Conservation (phyloP, 2,329 filamentous ascomycete species). For the Colletotrichum paranaense region DNA sequence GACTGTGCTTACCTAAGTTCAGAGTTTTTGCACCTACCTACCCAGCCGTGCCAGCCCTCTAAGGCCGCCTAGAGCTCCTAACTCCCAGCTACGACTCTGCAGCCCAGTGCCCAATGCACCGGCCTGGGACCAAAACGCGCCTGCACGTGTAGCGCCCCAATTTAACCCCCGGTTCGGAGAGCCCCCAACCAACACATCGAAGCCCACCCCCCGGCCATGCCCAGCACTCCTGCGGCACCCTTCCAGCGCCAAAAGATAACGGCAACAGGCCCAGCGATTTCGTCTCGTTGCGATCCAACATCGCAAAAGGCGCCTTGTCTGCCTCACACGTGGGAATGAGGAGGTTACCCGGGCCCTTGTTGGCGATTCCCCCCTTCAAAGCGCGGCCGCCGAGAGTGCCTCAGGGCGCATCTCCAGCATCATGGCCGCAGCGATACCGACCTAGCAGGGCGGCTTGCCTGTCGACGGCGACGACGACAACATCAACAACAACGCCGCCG, state of each 20-base stretch:
- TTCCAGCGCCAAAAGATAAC: conserved; percentile 34
- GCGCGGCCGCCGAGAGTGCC: conserved; percentile 40
- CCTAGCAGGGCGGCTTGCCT: not conserved
- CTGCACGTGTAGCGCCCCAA: conserved; percentile 32
- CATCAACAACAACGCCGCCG: conserved; percentile 13
- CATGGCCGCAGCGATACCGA: conserved; percentile 23
- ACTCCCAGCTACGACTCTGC: conserved; percentile 18
- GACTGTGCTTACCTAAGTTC: not conserved
- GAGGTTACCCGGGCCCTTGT: conserved; percentile 50
- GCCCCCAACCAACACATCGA: conserved; percentile 30
- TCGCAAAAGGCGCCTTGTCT: conserved; percentile 37
- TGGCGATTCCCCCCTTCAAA: conserved; percentile 43
- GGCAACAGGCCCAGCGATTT: conserved; percentile 33
- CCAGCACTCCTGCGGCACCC: conserved; percentile 25
- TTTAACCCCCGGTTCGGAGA: conserved; percentile 35
- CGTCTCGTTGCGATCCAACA: conserved; percentile 37
- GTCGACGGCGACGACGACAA: conserved; percentile 20
- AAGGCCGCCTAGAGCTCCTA: not conserved
- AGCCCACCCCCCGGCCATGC: conserved; percentile 16
- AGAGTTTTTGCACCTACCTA: conserved; percentile 18
- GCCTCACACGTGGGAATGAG: conserved; percentile 55
- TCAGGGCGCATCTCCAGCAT: conserved; percentile 34
- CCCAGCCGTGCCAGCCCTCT: not conserved
- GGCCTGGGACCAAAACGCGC: conserved; percentile 27
- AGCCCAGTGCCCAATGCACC: conserved; percentile 24